Percentiles rank a stretch among this genome's conserved stretches.
These are phyloP conservation scores for Gossypium rotundifolium DNA, from an alignment of 345 rosid species.

Conservation along the genomic window DNA sequence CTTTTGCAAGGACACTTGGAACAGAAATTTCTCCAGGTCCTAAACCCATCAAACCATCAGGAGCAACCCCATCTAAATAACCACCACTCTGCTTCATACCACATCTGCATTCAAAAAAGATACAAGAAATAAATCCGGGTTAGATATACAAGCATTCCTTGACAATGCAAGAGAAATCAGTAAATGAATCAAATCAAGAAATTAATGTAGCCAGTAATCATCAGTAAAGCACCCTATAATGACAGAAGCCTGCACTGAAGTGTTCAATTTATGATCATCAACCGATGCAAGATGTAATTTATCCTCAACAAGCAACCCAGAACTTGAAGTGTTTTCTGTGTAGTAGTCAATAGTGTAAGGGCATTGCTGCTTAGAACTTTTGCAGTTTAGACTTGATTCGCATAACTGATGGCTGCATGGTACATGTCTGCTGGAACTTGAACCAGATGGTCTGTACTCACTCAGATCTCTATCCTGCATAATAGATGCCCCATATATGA, in stretches of 20 bases:
- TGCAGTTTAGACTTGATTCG: slow-evolving; percentile 42
- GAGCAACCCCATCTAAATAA: slow-evolving; percentile 71
- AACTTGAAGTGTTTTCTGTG: slow-evolving; percentile 59
- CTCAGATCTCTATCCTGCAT: slow-evolving; percentile 87
- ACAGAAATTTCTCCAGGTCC: slow-evolving; percentile 75
- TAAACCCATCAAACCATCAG: slow-evolving; percentile 91
- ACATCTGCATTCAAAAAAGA: slow-evolving; percentile 45
- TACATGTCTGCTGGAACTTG: slow-evolving; percentile 64
- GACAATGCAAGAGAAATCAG: slow-evolving; percentile 3
- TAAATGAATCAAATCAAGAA: slow-evolving; percentile 1
- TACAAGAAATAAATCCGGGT: neutral
- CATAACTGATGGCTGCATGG: slow-evolving; percentile 74
- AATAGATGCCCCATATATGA: slow-evolving; percentile 88
- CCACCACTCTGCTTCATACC: slow-evolving; percentile 87
- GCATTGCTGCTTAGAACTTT: slow-evolving; percentile 59
- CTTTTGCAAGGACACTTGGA: slow-evolving; percentile 73
- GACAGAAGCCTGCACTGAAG: slow-evolving; percentile 60
- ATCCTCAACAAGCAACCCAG: slow-evolving; percentile 77
- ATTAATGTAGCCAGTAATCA: slow-evolving; percentile 4
- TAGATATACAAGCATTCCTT: neutral
- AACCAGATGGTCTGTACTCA: slow-evolving; percentile 65
- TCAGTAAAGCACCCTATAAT: slow-evolving; percentile 53
- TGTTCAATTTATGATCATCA: slow-evolving; percentile 24
- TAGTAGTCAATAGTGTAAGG: slow-evolving; percentile 50
- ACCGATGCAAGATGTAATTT: slow-evolving; percentile 53